Percentiles rank a stretch among this genome's conserved stretches.
These are phyloP conservation scores for Colletotrichum chlorophyti DNA, from an alignment of 2,329 filamentous ascomycete species.

Conservation along the genomic window DNA sequence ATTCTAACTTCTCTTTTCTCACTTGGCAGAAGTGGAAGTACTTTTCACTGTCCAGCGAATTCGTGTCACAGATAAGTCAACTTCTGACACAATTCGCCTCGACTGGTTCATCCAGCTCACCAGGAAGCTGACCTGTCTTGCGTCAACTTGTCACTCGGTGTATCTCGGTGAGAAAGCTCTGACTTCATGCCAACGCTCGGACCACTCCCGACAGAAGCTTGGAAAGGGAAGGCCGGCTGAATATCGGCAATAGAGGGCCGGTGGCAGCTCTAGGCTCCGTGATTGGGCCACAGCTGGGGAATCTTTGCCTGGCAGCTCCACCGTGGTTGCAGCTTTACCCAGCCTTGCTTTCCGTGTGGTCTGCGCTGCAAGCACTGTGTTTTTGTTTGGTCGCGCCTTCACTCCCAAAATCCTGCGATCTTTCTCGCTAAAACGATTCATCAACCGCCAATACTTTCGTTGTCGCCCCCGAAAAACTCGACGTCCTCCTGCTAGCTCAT, in stretches of 20 bases:
- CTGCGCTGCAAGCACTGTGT: not conserved
- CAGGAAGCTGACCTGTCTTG: no score
- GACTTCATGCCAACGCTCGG: not conserved
- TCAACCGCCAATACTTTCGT: not conserved
- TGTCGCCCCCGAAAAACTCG: not conserved
- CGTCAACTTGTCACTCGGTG: not conserved
- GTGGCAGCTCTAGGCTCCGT: not conserved
- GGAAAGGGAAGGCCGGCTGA: constrained; percentile 18
- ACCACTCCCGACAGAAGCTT: not conserved
- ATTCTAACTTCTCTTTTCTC: no score
- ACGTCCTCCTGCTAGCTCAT: not conserved
- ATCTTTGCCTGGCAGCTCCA: not conserved
- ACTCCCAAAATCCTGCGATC: constrained; percentile 23
- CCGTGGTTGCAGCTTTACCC: constrained; percentile 11
- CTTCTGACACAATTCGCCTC: no score
- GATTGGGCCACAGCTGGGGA: constrained; percentile 15
- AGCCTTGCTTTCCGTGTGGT: constrained; percentile 5
- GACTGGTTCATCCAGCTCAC: no score
- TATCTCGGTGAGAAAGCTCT: constrained; percentile 1
- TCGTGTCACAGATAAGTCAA: no score
- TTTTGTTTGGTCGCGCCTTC: constrained; percentile 14
- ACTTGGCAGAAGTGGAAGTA: no score
- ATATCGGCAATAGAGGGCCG: not conserved
- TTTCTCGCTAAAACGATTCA: not conserved
- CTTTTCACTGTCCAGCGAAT: no score